phyloP scores from a whole-genome alignment of 192 early-diverging fungal species.

The Kappamyces sp. region DNA sequence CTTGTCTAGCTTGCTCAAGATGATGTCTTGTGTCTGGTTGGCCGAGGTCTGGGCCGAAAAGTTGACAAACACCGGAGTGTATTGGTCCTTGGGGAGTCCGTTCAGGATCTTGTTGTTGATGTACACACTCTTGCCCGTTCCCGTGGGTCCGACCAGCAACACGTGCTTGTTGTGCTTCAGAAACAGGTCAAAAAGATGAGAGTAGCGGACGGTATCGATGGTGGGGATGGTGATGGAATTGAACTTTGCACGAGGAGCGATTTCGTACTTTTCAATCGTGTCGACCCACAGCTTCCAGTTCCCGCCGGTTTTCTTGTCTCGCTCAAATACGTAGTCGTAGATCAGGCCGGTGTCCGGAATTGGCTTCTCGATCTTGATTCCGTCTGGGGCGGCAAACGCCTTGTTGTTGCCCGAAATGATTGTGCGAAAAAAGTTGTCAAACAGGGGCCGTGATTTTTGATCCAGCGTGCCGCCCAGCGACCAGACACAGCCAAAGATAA shows the following conservation, averaged over 20 bases:
- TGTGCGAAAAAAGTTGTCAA: constrained; percentile 46
- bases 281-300: constrained; percentile 54
- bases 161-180: constrained; percentile 49
- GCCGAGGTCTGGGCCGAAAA: constrained; percentile 60
- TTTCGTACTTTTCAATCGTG: constrained; percentile 49
- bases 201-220: constrained; percentile 49
- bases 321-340: constrained; percentile 55
- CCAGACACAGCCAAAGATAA: constrained; percentile 52
- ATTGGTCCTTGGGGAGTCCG: constrained; percentile 40
- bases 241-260: constrained; percentile 45
- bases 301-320: constrained; percentile 48
- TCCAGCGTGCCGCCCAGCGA: constrained; percentile 54
- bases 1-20: constrained; percentile 53
- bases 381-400: constrained; percentile 32
- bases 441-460: constrained; percentile 46
- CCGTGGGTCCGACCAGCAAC: constrained; percentile 52
- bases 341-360: constrained; percentile 41
- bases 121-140: constrained; percentile 54
- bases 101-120: constrained; percentile 55
- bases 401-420: constrained; percentile 42
- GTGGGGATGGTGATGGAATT: constrained; percentile 56
- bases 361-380: constrained; percentile 48
- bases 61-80: constrained; percentile 58
- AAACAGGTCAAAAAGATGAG: constrained; percentile 45
- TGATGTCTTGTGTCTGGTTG: constrained; percentile 57